Conservation (phyloP, 805 yeast genomes). For the Cyberlindnera meyerae region DNA sequence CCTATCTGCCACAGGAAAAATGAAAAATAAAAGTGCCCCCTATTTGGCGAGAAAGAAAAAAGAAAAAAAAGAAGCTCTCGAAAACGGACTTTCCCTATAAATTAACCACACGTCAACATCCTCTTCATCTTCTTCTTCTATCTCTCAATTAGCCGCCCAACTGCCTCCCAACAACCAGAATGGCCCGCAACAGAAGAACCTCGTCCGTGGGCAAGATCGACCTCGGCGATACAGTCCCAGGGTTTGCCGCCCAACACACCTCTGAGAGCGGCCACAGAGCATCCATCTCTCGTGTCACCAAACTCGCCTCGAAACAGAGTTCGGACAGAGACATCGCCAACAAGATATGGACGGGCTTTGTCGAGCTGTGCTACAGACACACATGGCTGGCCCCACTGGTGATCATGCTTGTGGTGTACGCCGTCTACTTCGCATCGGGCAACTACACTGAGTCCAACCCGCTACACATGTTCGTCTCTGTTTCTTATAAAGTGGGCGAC, state of each 20-base stretch:
- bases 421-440: constrained; percentile 49
- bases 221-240: constrained; percentile 70
- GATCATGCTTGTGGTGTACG: constrained; percentile 37
- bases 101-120: too few relatives aligned
- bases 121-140: too few relatives aligned
- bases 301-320: constrained; percentile 28
- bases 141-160: too few relatives aligned
- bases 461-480: constrained; percentile 55
- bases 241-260: constrained; percentile 62
- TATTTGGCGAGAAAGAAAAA: too few relatives aligned
- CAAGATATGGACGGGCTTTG: constrained; percentile 53
- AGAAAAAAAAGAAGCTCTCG: too few relatives aligned
- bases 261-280: constrained; percentile 38
- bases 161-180: not conserved
- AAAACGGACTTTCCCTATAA: too few relatives aligned
- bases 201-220: constrained; percentile 74
- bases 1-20: too few relatives aligned
- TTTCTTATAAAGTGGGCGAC: constrained; percentile 59
- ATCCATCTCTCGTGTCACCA: constrained; percentile 31
- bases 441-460: constrained; percentile 56
- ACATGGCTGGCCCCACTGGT: constrained; percentile 72
- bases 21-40: too few relatives aligned
- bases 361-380: constrained; percentile 50
- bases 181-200: constrained; percentile 33
- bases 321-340: constrained; percentile 49